These are phyloP conservation scores for Akanthomyces dipterigenus DNA, from an alignment of 2,329 filamentous ascomycete species.

Conservation along the genomic window DNA sequence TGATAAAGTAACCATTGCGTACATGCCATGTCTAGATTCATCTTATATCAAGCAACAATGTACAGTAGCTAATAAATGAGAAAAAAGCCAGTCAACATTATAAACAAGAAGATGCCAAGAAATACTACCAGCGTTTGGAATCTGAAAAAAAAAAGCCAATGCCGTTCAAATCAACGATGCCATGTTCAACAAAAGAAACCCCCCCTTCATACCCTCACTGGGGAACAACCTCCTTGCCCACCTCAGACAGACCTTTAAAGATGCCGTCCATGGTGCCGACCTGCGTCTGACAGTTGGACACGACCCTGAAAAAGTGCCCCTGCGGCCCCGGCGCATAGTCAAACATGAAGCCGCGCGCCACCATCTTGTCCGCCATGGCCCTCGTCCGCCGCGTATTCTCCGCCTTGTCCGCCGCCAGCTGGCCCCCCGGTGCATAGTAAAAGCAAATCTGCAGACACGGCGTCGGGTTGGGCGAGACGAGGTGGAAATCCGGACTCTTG, in stretches of 20 bases:
- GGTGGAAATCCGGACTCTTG: slow-evolving; percentile 51
- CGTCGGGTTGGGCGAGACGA: slow-evolving; percentile 70
- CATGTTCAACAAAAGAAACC: not conserved
- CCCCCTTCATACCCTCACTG: not conserved
- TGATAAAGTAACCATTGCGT: too few relatives aligned
- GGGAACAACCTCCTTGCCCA: slow-evolving; percentile 23
- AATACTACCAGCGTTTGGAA: not conserved
- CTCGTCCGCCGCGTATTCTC: slow-evolving; percentile 45
- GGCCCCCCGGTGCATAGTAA: slow-evolving; percentile 62
- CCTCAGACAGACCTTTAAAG: slow-evolving; percentile 43
- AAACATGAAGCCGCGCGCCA: slow-evolving; percentile 50
- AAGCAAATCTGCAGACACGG: slow-evolving; percentile 94
- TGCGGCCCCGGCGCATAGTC: slow-evolving; percentile 51
- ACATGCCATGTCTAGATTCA: not conserved
- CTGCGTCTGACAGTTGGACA: slow-evolving; percentile 51
- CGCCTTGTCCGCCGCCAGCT: slow-evolving; percentile 33
- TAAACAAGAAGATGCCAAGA: not conserved
- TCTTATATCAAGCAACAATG: not conserved
- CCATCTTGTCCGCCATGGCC: slow-evolving; percentile 40
- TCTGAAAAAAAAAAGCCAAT: not conserved
- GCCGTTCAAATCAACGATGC: not conserved
- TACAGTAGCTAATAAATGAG: not conserved
- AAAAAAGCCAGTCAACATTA: not conserved
- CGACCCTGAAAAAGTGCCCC: slow-evolving; percentile 52
- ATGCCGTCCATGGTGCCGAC: slow-evolving; percentile 45